Evolutionary conservation across 2,329 filamentous ascomycete genomes (phyloP).

Genomic region (Xylaria sp.): DNA sequence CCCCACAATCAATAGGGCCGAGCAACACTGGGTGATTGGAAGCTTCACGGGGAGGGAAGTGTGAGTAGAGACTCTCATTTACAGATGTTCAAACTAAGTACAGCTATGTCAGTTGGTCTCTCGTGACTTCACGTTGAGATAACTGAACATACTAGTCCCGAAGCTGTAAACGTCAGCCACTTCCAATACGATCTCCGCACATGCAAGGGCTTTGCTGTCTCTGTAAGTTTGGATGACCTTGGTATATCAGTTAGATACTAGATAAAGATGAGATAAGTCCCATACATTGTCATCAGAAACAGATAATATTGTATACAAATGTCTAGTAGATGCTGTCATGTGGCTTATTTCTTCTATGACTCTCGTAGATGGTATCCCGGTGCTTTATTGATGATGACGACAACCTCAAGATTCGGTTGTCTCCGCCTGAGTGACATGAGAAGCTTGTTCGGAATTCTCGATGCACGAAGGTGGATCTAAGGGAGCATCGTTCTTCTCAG

Average conservation of each 20-base stretch:
- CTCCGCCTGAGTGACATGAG: constrained; percentile 2
- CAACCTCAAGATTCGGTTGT: constrained; percentile 4
- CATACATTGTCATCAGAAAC: no score
- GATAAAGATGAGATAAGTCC: background rate
- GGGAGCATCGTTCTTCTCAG: constrained; percentile 54
- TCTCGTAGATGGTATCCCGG: constrained; percentile 2
- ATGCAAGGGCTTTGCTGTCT: background rate
- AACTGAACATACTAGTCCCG: no score
- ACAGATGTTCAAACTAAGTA: no score
- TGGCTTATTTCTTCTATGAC: background rate
- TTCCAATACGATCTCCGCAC: background rate
- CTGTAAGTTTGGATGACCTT: background rate
- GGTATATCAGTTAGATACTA: background rate
- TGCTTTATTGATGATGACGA: background rate
- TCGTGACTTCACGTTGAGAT: no score
- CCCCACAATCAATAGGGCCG: background rate
- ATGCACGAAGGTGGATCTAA: constrained; percentile 56
- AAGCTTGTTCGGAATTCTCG: constrained; percentile 20
- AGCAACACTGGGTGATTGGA: background rate
- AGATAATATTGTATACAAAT: constrained; percentile 2
- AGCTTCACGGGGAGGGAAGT: background rate
- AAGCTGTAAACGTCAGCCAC: background rate
- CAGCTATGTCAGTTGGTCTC: no score
- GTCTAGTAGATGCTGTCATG: background rate
- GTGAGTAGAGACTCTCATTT: background rate